phyloP scores from a whole-genome alignment of 345 rosid genomes.

The Populus euphratica region DNA sequence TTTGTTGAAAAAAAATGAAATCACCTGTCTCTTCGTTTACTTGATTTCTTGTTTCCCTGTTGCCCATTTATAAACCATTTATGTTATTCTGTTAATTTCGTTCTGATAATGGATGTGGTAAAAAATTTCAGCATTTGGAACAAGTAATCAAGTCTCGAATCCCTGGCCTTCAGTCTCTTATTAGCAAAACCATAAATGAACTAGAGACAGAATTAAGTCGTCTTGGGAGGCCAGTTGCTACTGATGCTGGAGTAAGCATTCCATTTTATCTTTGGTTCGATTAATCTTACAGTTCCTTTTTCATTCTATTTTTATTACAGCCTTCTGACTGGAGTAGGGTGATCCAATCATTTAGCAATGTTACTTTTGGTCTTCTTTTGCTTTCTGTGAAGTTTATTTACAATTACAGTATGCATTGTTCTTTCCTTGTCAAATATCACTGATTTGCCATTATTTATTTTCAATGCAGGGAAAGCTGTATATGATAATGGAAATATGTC shows the following conservation, averaged over 20 bases:
- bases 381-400: not conserved
- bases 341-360: not conserved
- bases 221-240: slow-evolving; percentile 88
- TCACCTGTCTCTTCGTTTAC: too few species aligned
- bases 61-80: not conserved
- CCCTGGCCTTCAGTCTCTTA: slow-evolving; percentile 88
- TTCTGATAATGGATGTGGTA: slow-evolving; percentile 13
- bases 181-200: slow-evolving; percentile 74
- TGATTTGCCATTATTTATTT: slow-evolving; percentile 1
- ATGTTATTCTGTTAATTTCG: not conserved
- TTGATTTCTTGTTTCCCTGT: too few species aligned
- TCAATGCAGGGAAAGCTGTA: slow-evolving; percentile 77
- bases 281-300: not conserved
- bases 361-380: not conserved
- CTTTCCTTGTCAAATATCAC: not conserved
- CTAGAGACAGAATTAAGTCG: slow-evolving; percentile 81
- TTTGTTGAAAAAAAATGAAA: not conserved
- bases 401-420: not conserved
- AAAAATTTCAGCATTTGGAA: slow-evolving; percentile 79
- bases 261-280: slow-evolving; percentile 5
- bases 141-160: slow-evolving; percentile 91
- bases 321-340: slow-evolving; percentile 5
- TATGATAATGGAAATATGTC: slow-evolving; percentile 91
- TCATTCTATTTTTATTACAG: not conserved
- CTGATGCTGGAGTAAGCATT: slow-evolving; percentile 83